phyloP scores from a whole-genome alignment of 176 grass and related monocot species.

The Aegilops sharonensis region DNA sequence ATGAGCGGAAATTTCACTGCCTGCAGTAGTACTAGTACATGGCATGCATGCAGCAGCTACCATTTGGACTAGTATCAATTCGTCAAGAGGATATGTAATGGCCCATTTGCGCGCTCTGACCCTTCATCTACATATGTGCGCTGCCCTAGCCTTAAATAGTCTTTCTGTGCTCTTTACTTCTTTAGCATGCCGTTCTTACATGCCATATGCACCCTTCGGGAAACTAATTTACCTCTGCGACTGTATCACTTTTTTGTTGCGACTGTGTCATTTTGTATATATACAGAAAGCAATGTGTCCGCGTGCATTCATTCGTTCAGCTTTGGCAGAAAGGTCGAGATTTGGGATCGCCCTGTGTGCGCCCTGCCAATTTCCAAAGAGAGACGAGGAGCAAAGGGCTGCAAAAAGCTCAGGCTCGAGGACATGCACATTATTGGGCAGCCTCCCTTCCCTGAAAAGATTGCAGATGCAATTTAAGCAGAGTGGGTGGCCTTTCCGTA shows the following conservation, averaged over 20 bases:
- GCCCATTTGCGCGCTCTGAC: not conserved
- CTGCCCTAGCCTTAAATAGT: not conserved
- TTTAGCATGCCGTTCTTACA: not conserved
- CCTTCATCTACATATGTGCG: not conserved
- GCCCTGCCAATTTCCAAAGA: conserved; percentile 14
- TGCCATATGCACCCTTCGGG: not conserved
- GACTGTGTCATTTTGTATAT: not conserved
- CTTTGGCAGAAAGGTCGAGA: conserved; percentile 21
- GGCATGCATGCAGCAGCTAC: conserved; percentile 18
- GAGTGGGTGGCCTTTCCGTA: conserved; percentile 35
- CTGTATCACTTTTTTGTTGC: not conserved
- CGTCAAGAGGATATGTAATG: conserved; percentile 12
- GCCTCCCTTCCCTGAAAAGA: conserved; percentile 32
- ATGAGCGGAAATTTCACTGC: conserved; percentile 14
- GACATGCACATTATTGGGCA: conserved; percentile 10
- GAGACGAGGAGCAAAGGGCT: not conserved
- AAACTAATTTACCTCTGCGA: not conserved
- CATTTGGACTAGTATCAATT: conserved; percentile 56
- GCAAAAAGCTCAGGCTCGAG: not conserved
- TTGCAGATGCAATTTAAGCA: conserved; percentile 30
- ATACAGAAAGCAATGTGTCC: not conserved
- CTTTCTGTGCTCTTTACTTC: not conserved
- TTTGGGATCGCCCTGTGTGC: not conserved
- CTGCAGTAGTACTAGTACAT: not conserved
- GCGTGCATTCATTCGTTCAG: conserved; percentile 1